These are phyloP conservation scores for Fusarium concolor DNA, from an alignment of 2,329 filamentous ascomycete species.

Conservation along the genomic window DNA sequence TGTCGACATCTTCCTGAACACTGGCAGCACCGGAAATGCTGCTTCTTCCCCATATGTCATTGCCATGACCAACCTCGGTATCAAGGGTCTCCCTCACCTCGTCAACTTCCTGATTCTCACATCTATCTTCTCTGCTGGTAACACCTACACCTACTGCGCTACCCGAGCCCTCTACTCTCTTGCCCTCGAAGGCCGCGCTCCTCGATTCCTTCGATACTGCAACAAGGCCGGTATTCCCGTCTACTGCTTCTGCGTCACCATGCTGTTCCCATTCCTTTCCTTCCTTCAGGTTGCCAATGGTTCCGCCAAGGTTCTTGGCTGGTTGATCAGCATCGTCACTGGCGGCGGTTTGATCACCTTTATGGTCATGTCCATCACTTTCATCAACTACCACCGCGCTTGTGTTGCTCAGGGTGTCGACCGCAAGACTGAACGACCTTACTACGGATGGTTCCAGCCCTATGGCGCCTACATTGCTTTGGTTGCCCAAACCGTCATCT, in stretches of 20 bases:
- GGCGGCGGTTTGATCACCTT: conserved; percentile 70
- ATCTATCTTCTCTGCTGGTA: conserved; percentile 49
- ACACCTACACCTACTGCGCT: conserved; percentile 58
- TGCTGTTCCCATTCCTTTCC: conserved; percentile 63
- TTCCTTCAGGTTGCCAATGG: conserved; percentile 62
- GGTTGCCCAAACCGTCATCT: conserved; percentile 54
- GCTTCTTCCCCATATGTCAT: conserved; percentile 58
- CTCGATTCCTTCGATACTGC: conserved; percentile 65
- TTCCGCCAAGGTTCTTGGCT: conserved; percentile 62
- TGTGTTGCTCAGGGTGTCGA: conserved; percentile 63
- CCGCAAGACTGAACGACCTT: conserved; percentile 65
- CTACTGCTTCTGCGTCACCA: conserved; percentile 64
- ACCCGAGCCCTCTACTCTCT: conserved; percentile 62
- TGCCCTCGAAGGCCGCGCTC: conserved; percentile 60
- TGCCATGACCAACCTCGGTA: conserved; percentile 63
- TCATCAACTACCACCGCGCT: conserved; percentile 62
- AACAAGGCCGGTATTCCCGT: conserved; percentile 70
- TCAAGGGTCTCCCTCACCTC: conserved; percentile 64
- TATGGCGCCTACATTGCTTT: conserved; percentile 59
- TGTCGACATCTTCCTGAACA: conserved; percentile 59
- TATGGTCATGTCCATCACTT: conserved; percentile 62
- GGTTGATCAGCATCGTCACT: conserved; percentile 66
- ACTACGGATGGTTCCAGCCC: conserved; percentile 58
- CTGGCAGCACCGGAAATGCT: conserved; percentile 55
- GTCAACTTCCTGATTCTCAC: conserved; percentile 64